A percentile compares a stretch with the other conserved stretches of the same genome.
Conservation (phyloP, 352 stramenopile species). For the Phytopythium delawarense region DNA sequence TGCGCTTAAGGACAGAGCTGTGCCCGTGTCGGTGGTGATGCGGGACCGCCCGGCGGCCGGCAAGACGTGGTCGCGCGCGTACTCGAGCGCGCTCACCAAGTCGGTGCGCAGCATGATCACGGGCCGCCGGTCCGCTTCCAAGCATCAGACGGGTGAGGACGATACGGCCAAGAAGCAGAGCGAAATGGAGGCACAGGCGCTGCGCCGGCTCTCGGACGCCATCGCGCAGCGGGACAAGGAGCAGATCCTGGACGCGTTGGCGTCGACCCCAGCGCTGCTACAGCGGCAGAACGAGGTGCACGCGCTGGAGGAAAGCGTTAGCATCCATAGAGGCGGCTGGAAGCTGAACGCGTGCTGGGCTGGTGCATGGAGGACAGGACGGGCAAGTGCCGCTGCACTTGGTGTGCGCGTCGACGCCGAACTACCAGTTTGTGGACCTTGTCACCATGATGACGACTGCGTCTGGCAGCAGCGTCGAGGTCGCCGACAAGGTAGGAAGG, state of each 20-base stretch:
- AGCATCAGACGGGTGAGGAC: not conserved
- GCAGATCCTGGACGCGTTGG: constrained; percentile 35
- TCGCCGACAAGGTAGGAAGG: constrained; percentile 34
- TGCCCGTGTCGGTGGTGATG: not conserved
- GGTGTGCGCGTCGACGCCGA: constrained; percentile 38
- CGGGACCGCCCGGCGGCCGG: constrained; percentile 1
- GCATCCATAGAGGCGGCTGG: not conserved
- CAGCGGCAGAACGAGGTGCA: constrained; percentile 23
- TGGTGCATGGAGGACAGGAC: constrained; percentile 15
- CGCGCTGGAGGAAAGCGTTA: not conserved
- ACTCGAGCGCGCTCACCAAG: constrained; percentile 43
- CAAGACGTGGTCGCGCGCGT: constrained; percentile 15
- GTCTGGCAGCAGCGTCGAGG: constrained; percentile 25
- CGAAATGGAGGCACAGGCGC: constrained; percentile 19
- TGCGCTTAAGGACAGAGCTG: not conserved
- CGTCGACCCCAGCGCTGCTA: constrained; percentile 27
- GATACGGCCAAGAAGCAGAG: constrained; percentile 8
- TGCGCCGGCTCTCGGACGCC: constrained; percentile 24
- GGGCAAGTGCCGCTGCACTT: constrained; percentile 47
- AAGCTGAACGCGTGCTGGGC: not conserved
- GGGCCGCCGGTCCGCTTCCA: not conserved
- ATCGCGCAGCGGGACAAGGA: constrained; percentile 44
- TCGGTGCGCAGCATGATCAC: constrained; percentile 58
- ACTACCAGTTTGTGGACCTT: constrained; percentile 51
- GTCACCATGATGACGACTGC: constrained; percentile 46